phyloP scores from a whole-genome alignment of 805 yeast species.

The Tetrapisispora nanseiensis region DNA sequence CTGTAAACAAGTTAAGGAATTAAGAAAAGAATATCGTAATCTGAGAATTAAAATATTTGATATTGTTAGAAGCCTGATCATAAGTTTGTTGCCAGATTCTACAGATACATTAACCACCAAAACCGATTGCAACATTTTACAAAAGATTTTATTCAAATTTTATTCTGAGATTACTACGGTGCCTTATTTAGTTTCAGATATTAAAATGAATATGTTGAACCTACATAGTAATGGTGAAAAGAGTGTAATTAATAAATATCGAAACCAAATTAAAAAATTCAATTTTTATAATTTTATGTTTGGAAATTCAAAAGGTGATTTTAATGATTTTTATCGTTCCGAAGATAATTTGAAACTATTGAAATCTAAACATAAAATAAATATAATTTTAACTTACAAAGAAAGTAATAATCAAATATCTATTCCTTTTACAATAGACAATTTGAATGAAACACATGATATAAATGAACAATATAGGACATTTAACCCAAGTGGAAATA shows the following conservation, averaged over 20 bases:
- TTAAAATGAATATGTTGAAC: not conserved
- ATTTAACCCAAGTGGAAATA: too few species aligned
- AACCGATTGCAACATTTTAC: not conserved
- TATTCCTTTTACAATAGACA: not conserved
- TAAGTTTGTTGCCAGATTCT: not conserved
- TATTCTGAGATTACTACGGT: not conserved
- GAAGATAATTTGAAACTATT: not conserved
- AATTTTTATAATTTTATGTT: constrained; percentile 3
- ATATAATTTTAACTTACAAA: not conserved
- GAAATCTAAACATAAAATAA: constrained; percentile 1
- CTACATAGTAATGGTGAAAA: too few species aligned
- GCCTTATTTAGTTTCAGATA: not conserved
- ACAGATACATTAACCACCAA: not conserved
- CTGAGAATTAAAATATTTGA: constrained; percentile 2
- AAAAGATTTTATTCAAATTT: constrained; percentile 1
- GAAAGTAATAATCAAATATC: too few species aligned
- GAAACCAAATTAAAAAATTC: not conserved
- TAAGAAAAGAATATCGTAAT: constrained; percentile 2
- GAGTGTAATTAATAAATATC: not conserved
- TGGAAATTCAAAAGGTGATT: not conserved
- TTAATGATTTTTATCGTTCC: not conserved
- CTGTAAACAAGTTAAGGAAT: constrained; percentile 1
- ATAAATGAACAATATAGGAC: not conserved
- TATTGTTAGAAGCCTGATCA: not conserved
- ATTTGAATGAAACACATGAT: not conserved